Percentiles rank a stretch among this genome's conserved stretches.
These are phyloP conservation scores for Alternaria rosae DNA, from an alignment of 2,329 filamentous ascomycete species.

Conservation along the genomic window DNA sequence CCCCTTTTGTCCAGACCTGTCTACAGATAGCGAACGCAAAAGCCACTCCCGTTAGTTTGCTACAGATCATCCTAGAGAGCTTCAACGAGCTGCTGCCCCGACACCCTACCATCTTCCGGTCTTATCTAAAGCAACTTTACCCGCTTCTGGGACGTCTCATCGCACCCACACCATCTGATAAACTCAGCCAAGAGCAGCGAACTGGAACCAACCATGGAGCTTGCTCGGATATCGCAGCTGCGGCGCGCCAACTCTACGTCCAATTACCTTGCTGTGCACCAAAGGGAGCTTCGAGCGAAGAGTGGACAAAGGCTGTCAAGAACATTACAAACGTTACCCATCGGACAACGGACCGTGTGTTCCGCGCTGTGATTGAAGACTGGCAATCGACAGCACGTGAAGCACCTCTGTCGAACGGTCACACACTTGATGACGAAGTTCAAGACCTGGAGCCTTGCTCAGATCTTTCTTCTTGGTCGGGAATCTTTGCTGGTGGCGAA, in stretches of 20 bases:
- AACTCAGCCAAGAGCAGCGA: constrained; percentile 28
- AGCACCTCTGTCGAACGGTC: constrained; percentile 34
- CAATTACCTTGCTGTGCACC: constrained; percentile 81
- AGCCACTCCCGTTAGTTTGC: constrained; percentile 50
- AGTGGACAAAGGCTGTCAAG: constrained; percentile 76
- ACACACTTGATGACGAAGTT: constrained; percentile 42
- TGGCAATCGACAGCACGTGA: constrained; percentile 72
- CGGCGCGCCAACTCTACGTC: constrained; percentile 71
- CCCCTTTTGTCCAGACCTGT: constrained; percentile 75
- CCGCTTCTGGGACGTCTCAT: constrained; percentile 67
- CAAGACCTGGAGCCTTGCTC: constrained; percentile 52
- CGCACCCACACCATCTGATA: constrained; percentile 65
- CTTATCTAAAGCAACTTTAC: constrained; percentile 73
- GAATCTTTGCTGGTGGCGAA: constrained; percentile 75
- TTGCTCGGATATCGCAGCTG: constrained; percentile 62
- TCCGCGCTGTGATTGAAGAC: constrained; percentile 80
- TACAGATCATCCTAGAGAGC: constrained; percentile 74
- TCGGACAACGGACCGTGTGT: constrained; percentile 74
- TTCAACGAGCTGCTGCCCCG: constrained; percentile 76
- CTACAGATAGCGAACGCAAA: constrained; percentile 63
- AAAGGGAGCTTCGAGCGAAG: constrained; percentile 77
- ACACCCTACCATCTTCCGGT: constrained; percentile 83
- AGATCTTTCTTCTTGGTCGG: constrained; percentile 73
- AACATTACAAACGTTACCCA: constrained; percentile 71
- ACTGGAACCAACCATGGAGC: constrained; percentile 50